Evolutionary conservation across 2,329 filamentous ascomycete genomes (phyloP), one percentile per base, ranked within the genome.

Genomic region (Byssoonygena ceratinophila): DNA sequence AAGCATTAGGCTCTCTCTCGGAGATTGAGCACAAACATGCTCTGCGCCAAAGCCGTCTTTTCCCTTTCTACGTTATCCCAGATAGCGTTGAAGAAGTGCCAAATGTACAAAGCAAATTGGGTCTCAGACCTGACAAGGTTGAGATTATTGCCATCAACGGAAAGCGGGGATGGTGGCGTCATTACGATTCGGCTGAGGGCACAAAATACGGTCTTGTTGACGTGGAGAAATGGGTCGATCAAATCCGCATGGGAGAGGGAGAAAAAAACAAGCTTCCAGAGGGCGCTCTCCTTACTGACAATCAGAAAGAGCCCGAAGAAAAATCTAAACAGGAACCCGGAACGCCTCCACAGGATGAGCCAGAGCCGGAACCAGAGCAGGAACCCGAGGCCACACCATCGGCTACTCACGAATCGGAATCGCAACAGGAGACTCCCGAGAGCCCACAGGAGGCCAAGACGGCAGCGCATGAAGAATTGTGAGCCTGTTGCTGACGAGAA

Each of bases 231-330:
- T 98, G 91, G 88, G 80, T 98, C 54, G 92, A 98, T 63, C 77
- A 80, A n/a, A 88, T 97, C 57, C 83, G 88, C 34, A 78, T 98
- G 75, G 87, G 90, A 49, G 91, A 97, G 64, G 85, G 87, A 1
- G 72, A 78, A 54, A 96, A 91, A 76, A 77, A 82, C 61, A 86
- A 83, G 71, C 67, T 92, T 39, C 85, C 86, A 0, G 76, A 79
- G 54, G 78, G 75, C 1, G 61, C 87, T 40, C 64, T 84, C 29
- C 64, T 64, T 16, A 69, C 71, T 29, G 36, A 46, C n/a, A 31
- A 50, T 76, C 81, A 0, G 79, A 80, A 81, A 0, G 64, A 71
- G 45, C 63, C 74, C 20, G 74, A 78, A 66, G 79, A 80, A 65
- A 73, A 76, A 20, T 75, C 78, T 2, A 74, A 78, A 66, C 79